These are phyloP conservation scores for Pontederia paniculata DNA, from an alignment of 176 grass and related monocot species.

Conservation along the genomic window DNA sequence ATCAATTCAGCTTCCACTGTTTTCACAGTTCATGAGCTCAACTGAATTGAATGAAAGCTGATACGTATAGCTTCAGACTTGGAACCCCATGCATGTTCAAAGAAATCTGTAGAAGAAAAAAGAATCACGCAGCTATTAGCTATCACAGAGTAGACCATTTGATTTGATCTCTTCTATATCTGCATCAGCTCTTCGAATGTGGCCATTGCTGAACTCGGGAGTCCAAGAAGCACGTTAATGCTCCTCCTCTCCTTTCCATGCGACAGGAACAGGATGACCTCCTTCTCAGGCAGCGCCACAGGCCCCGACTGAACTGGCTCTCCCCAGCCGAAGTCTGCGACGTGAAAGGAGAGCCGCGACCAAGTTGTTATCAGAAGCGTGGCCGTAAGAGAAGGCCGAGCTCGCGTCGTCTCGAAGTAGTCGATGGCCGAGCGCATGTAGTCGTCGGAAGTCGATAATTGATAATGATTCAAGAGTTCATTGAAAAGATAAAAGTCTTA, in stretches of 20 bases:
- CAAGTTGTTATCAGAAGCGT: slow-evolving; percentile 68
- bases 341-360: slow-evolving; percentile 57
- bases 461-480: too few relatives aligned
- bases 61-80: too few relatives aligned
- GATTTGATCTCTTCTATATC: slow-evolving; percentile 3
- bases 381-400: slow-evolving; percentile 49
- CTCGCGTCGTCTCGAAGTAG: slow-evolving; percentile 58
- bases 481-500: too few relatives aligned
- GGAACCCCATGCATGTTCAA: too few relatives aligned
- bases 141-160: background rate
- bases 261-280: slow-evolving; percentile 70
- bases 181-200: slow-evolving; percentile 44
- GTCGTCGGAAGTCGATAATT: too few relatives aligned
- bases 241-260: slow-evolving; percentile 40
- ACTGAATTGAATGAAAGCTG: too few relatives aligned
- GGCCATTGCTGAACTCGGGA: slow-evolving; percentile 49
- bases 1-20: too few relatives aligned
- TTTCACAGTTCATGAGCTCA: too few relatives aligned
- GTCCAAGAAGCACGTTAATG: slow-evolving; percentile 60
- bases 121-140: too few relatives aligned
- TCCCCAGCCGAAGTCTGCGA: slow-evolving; percentile 66
- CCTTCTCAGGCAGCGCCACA: slow-evolving; percentile 58
- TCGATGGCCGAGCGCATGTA: slow-evolving; percentile 71
- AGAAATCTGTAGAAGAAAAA: too few relatives aligned
- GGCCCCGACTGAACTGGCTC: slow-evolving; percentile 46